These are phyloP conservation scores for Thuja plicata DNA, from an alignment of 83 land plant species.

Conservation along the genomic window DNA sequence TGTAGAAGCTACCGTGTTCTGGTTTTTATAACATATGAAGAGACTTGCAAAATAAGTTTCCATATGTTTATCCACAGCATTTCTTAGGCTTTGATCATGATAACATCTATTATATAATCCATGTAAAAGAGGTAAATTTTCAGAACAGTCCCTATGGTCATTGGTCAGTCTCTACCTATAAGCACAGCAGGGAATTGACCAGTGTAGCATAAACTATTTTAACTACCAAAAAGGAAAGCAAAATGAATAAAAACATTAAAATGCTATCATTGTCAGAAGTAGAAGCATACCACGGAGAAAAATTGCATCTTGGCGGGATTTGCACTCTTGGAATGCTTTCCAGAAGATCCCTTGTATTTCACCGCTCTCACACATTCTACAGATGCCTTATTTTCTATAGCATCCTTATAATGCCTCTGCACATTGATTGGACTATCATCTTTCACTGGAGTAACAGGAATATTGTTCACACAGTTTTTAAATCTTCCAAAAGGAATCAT, in stretches of 20 bases:
- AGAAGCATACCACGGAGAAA: constrained; percentile 2
- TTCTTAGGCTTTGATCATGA: neutral
- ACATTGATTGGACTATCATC: neutral
- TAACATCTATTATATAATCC: neutral
- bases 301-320: neutral
- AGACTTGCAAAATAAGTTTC: neutral
- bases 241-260: neutral
- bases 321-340: neutral
- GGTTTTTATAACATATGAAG: neutral
- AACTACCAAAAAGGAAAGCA: neutral
- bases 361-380: neutral
- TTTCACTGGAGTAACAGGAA: neutral
- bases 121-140: neutral
- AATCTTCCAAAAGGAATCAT: neutral
- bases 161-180: neutral
- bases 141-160: neutral
- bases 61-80: neutral
- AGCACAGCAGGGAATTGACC: neutral
- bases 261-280: neutral
- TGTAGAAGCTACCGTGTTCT: neutral
- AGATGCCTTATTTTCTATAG: neutral
- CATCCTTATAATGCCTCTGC: neutral
- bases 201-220: neutral
- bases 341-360: neutral
- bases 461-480: neutral